Base-by-base conservation (phyloP, 192 early-diverging fungal genomes). In the Paraglomus occultum region DNA sequence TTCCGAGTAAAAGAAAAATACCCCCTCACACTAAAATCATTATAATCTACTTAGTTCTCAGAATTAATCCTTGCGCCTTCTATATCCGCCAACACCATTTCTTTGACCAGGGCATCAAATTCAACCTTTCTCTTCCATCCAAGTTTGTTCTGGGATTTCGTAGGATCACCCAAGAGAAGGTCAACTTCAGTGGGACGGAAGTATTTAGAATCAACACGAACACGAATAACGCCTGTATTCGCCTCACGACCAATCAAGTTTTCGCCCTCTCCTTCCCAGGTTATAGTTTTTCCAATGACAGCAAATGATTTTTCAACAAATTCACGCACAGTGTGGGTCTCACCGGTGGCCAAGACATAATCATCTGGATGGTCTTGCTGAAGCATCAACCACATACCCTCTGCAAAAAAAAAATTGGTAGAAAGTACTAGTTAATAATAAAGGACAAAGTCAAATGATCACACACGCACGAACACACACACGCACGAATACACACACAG, bases 381-480 rank as follows among this genome's bases (percentile, higher is more conserved):
- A 42, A 92, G 77, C 88, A 92, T 92, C 46, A 86, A 73, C 89
- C 89, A 91, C 90, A 91, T 92, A 44, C 90, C 90, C 77, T 90
- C 82, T 70, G 23, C 14, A n/a, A n/a, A n/a, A n/a, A n/a, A n/a
- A n/a, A n/a, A 58, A 77, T 79, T n/a, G n/a, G n/a, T n/a, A n/a
- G n/a, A n/a, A n/a, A n/a, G n/a, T n/a, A n/a, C n/a, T n/a, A n/a
- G n/a, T n/a, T n/a, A n/a, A n/a, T n/a, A n/a, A n/a, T n/a, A n/a
- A n/a, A n/a, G n/a, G n/a, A n/a, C n/a, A n/a, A n/a, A n/a, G n/a
- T n/a, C n/a, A n/a, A n/a, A n/a, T n/a, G n/a, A n/a, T n/a, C n/a
- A n/a, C n/a, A n/a, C n/a, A n/a, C n/a, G n/a, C n/a, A n/a, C n/a
- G n/a, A n/a, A n/a, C n/a, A n/a, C n/a, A n/a, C n/a, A n/a, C n/a